A percentile compares a stretch with the other conserved stretches of the same genome.
Conservation (phyloP, 176 grass and related monocot genomes). For the Eleusine coracana region DNA sequence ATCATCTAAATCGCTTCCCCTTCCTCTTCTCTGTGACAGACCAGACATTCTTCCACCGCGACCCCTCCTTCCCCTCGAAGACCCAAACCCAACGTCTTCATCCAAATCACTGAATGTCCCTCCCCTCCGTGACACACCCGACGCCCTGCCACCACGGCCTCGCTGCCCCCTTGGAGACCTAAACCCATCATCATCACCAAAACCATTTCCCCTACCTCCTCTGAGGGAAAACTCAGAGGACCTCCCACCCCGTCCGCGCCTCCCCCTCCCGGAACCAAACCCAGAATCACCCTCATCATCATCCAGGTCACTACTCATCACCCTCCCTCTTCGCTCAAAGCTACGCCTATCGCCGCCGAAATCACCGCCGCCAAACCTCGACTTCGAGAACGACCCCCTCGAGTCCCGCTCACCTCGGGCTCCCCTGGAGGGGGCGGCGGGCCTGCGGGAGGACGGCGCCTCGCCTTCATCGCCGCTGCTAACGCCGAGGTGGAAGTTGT, state of each 20-base stretch:
- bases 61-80: slow-evolving; percentile 42
- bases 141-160: slow-evolving; percentile 15
- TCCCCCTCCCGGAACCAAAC: slow-evolving; percentile 54
- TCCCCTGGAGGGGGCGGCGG: slow-evolving; percentile 35
- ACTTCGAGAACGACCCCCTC: slow-evolving; percentile 43
- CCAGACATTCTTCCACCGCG: slow-evolving; percentile 28
- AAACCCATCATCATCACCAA: slow-evolving; percentile 42
- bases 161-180: slow-evolving; percentile 38
- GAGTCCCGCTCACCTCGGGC: slow-evolving; percentile 49
- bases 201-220: slow-evolving; percentile 49
- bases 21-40: slow-evolving; percentile 47
- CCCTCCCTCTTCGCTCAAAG: slow-evolving; percentile 44
- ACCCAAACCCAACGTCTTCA: slow-evolving; percentile 46
- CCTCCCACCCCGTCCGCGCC: slow-evolving; percentile 34
- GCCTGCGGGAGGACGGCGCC: slow-evolving; percentile 18
- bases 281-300: slow-evolving; percentile 42
- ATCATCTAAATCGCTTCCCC: slow-evolving; percentile 40
- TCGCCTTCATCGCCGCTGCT: slow-evolving; percentile 69
- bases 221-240: slow-evolving; percentile 37
- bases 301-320: slow-evolving; percentile 30
- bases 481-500: slow-evolving; percentile 56
- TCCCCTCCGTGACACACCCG: slow-evolving; percentile 22
- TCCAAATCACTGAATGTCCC: slow-evolving; percentile 53
- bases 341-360: slow-evolving; percentile 42
- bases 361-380: slow-evolving; percentile 50